Percentiles rank a stretch among this genome's conserved stretches.
Conservation (phyloP, 495 filamentous ascomycete species). For the Aspergillus nidulans region DNA sequence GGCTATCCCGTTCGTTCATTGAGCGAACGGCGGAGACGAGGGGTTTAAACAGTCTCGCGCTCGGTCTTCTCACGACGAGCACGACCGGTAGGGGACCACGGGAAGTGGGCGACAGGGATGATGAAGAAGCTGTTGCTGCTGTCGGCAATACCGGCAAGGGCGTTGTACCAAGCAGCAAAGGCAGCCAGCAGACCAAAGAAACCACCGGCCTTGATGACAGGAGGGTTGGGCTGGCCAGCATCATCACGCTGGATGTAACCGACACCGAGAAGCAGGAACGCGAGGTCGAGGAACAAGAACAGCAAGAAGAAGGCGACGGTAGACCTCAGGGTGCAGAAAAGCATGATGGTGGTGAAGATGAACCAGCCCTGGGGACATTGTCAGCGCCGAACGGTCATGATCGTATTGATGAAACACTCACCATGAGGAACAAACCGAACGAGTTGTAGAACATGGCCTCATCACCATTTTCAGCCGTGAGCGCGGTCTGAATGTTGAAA, state of each 20-base stretch:
- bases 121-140: slow-evolving; percentile 90
- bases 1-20: not conserved
- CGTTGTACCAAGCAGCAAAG: slow-evolving; percentile 96
- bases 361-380: slow-evolving; percentile 69
- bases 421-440: slow-evolving; percentile 81
- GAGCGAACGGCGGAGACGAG: not conserved
- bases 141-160: slow-evolving; percentile 90
- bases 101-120: slow-evolving; percentile 92
- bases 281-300: slow-evolving; percentile 89
- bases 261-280: slow-evolving; percentile 84
- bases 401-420: slow-evolving; percentile 27
- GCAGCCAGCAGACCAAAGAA: slow-evolving; percentile 84
- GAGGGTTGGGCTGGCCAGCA: slow-evolving; percentile 38
- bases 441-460: slow-evolving; percentile 54
- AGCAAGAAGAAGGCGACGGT: slow-evolving; percentile 95
- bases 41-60: slow-evolving; percentile 32
- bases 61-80: slow-evolving; percentile 44
- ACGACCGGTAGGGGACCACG: slow-evolving; percentile 87
- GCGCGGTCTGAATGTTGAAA: slow-evolving; percentile 49
- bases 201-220: slow-evolving; percentile 73
- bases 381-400: slow-evolving; percentile 8
- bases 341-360: slow-evolving; percentile 89
- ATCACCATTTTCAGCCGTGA: slow-evolving; percentile 13
- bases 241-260: slow-evolving; percentile 56
- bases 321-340: slow-evolving; percentile 86